Evolutionary conservation across 306 rosid genomes (phyloP).

Genomic region (Acmispon strigosus): DNA sequence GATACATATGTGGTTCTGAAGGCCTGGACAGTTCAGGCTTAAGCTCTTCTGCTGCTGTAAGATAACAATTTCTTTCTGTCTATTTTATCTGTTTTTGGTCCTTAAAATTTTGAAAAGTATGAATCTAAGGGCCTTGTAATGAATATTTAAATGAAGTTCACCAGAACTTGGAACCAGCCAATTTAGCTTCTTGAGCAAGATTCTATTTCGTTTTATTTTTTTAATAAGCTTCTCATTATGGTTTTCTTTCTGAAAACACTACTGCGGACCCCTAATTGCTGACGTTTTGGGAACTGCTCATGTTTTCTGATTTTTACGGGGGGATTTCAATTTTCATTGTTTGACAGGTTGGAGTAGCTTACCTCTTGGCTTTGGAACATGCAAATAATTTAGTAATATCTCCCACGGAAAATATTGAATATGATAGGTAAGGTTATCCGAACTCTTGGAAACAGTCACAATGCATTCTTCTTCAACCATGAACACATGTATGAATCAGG

Average conservation of each 20-base stretch:
- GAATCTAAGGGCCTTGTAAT: slow-evolving; percentile 2
- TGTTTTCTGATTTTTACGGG: not conserved
- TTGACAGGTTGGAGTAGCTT: slow-evolving; percentile 90
- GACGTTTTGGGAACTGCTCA: not conserved
- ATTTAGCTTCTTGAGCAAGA: slow-evolving; percentile 15
- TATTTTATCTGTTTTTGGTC: slow-evolving; percentile 10
- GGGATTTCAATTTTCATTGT: slow-evolving; percentile 17
- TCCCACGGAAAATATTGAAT: slow-evolving; percentile 79
- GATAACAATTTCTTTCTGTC: slow-evolving; percentile 20
- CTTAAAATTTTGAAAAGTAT: slow-evolving; percentile 13
- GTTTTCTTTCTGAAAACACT: slow-evolving; percentile 3
- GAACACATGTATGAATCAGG: not conserved
- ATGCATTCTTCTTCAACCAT: slow-evolving; percentile 10
- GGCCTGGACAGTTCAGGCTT: slow-evolving; percentile 94
- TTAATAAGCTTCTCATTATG: slow-evolving; percentile 8
- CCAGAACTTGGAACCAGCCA: not conserved
- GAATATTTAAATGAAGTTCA: slow-evolving; percentile 13
- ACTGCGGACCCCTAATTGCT: not conserved
- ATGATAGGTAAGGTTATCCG: slow-evolving; percentile 63
- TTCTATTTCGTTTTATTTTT: not conserved
- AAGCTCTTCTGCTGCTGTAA: slow-evolving; percentile 99
- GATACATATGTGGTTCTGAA: slow-evolving; percentile 64
- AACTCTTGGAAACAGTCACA: slow-evolving; percentile 7
- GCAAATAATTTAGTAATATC: slow-evolving; percentile 64
- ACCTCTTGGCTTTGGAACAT: slow-evolving; percentile 79